Conservation (phyloP, 805 yeast species). For the Kurtzmaniella fragi region DNA sequence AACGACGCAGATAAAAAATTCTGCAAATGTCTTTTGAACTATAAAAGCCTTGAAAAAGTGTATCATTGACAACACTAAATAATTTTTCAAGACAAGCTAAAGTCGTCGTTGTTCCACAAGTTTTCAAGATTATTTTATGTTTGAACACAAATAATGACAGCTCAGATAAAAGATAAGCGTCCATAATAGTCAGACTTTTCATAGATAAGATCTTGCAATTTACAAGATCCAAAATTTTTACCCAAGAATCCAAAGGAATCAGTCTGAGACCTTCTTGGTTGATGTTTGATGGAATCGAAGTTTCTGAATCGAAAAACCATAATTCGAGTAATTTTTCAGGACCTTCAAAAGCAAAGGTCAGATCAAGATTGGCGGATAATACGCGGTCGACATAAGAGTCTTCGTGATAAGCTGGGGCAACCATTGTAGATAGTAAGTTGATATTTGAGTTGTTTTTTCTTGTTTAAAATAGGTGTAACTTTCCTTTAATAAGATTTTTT, state of each 20-base stretch:
- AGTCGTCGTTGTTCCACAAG: constrained; percentile 96
- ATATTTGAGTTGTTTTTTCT: constrained; percentile 2
- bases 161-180: constrained; percentile 84
- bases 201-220: constrained; percentile 85
- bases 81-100: constrained; percentile 68
- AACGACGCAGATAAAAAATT: constrained; percentile 84
- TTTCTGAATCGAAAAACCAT: constrained; percentile 66
- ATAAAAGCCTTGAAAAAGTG: constrained; percentile 38
- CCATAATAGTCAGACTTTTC: constrained; percentile 59
- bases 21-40: constrained; percentile 20
- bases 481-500: constrained; percentile 5
- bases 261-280: constrained; percentile 49
- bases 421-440: constrained; percentile 19
- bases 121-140: constrained; percentile 80
- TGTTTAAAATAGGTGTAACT: background rate
- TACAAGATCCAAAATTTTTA: constrained; percentile 68
- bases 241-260: constrained; percentile 67
- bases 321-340: constrained; percentile 91
- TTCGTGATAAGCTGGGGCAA: constrained; percentile 37
- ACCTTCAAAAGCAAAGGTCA: constrained; percentile 92
- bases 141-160: constrained; percentile 86
- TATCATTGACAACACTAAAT: constrained; percentile 36
- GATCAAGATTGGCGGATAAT: constrained; percentile 72
- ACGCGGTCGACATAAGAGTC: constrained; percentile 70
- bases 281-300: constrained; percentile 32